Percentiles rank a stretch among this genome's conserved stretches.
These are phyloP conservation scores for Penicillium arizonense DNA, from an alignment of 495 filamentous ascomycete genomes.

Conservation along the genomic window DNA sequence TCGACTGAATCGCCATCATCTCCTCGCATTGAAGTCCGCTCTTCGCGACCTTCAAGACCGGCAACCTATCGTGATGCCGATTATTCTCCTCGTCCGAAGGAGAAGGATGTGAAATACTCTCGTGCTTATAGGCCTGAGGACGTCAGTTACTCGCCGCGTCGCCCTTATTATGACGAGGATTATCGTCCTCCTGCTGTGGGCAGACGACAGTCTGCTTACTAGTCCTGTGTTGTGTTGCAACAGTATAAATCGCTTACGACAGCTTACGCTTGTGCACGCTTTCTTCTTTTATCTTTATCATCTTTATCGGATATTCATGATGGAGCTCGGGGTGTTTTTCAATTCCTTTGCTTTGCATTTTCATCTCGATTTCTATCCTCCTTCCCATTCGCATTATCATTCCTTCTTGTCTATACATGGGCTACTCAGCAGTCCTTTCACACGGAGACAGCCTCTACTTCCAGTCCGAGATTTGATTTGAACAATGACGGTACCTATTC, in stretches of 20 bases:
- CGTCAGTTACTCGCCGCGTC: constrained; percentile 9
- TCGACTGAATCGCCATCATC: constrained; percentile 4
- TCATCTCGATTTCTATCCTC: not conserved
- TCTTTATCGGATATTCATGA: constrained; percentile 1
- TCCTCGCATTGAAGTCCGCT: constrained; percentile 17
- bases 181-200: constrained; percentile 16
- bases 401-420: constrained; percentile 17
- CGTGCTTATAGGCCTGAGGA: constrained; percentile 17
- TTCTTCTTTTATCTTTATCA: constrained; percentile 5
- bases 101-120: constrained; percentile 18
- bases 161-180: constrained; percentile 19
- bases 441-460: not conserved
- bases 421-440: constrained; percentile 1
- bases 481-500: not conserved
- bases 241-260: constrained; percentile 17
- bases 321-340: constrained; percentile 2
- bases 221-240: constrained; percentile 4
- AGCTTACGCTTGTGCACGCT: constrained; percentile 22
- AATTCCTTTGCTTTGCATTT: constrained; percentile 2
- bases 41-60: constrained; percentile 15
- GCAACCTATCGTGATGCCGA: constrained; percentile 13
- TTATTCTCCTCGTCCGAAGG: constrained; percentile 11
- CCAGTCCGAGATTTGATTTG: not conserved
- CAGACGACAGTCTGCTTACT: constrained; percentile 27
- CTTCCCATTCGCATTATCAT: not conserved